Base-by-base conservation (phyloP, 169 alveolate genomes). In the Eimeria brunetti region DNA sequence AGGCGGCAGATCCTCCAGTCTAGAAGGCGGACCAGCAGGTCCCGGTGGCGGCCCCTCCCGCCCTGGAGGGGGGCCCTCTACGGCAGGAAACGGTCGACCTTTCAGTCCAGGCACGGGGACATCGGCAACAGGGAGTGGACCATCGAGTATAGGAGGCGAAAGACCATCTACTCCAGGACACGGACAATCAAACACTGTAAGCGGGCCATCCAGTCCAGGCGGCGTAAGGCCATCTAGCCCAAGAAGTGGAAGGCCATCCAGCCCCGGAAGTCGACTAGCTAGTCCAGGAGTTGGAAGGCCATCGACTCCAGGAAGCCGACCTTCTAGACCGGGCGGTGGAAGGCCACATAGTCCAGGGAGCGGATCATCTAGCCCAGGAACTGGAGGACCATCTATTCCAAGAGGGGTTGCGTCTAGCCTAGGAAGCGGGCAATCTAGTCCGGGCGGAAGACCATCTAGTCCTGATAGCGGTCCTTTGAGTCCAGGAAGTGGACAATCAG, bases 221-320 rank as follows among this genome's bases (percentile, higher is more conserved):
- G 75, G 41, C 36, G 75, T 16, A n/a, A n/a, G 75, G 30, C 75
- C 75, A 64, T 64, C 75, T 22, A n/a, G 75, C 38, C 75, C 75
- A 64, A 0, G 41, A 64, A n/a, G 75, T 58, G 67, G 67, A 58
- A 24, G 67, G n/a, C 67, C 67, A 16, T 58, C 67, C 0, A 24
- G 67, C 14, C 67, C 67, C 14, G 22, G 67, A 18, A 24, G 67
- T 2, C n/a, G 67, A 16, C 67, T 24, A 58, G 14, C 67, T 58
- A n/a, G 33, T n/a, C 33, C 75, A 64, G 7, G 41, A 64, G 33
- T 9, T 64, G 75, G 75, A 24, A n/a, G 75, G 16, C 33, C 75
- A 22, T 22, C 75, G 0, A n/a, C 14, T 24, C 33, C 75, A 64
- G 33, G 75, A 24, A n/a, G 33, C 4, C 12, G 75, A 24, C 27